A percentile compares a stretch with the other conserved stretches of the same genome.
Evolutionary conservation across 2,329 filamentous ascomycete species (phyloP).

Genomic region (Ilyonectria sp.): DNA sequence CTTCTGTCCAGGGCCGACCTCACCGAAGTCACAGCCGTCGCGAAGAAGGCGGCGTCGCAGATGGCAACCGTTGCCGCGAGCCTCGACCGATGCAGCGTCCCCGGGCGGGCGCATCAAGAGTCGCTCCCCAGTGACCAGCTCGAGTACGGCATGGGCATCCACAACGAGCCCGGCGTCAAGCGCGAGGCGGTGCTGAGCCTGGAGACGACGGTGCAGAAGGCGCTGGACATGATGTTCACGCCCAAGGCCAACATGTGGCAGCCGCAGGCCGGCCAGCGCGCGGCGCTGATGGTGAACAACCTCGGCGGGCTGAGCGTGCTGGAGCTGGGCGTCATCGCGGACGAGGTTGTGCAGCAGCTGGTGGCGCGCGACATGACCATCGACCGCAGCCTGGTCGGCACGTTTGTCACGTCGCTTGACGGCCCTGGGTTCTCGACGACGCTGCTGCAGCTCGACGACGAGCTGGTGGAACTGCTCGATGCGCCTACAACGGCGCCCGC

Average conservation of each 20-base stretch:
- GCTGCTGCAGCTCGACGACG: slow-evolving; percentile 40
- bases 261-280: slow-evolving; percentile 32
- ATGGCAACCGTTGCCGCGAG: slow-evolving; percentile 47
- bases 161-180: slow-evolving; percentile 47
- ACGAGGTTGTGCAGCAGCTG: slow-evolving; percentile 43
- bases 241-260: slow-evolving; percentile 45
- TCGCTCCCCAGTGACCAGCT: slow-evolving; percentile 38
- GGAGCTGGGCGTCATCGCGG: slow-evolving; percentile 44
- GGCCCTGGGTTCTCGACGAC: slow-evolving; percentile 45
- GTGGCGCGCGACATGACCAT: slow-evolving; percentile 24
- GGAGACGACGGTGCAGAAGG: slow-evolving; percentile 37
- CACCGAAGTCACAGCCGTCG: slow-evolving; percentile 33
- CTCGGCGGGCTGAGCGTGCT: slow-evolving; percentile 44
- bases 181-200: slow-evolving; percentile 37
- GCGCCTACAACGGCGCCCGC: slow-evolving; percentile 43
- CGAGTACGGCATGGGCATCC: slow-evolving; percentile 48
- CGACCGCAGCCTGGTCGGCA: slow-evolving; percentile 39
- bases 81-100: slow-evolving; percentile 45
- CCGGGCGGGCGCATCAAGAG: slow-evolving; percentile 40
- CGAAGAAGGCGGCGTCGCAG: slow-evolving; percentile 40
- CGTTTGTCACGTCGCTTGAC: slow-evolving; percentile 45
- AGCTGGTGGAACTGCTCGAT: slow-evolving; percentile 39
- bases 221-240: slow-evolving; percentile 42
- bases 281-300: slow-evolving; percentile 45
- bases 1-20: slow-evolving; percentile 33